Base-by-base conservation (phyloP, 2,329 filamentous ascomycete genomes). In the Phialocephala sp. region DNA sequence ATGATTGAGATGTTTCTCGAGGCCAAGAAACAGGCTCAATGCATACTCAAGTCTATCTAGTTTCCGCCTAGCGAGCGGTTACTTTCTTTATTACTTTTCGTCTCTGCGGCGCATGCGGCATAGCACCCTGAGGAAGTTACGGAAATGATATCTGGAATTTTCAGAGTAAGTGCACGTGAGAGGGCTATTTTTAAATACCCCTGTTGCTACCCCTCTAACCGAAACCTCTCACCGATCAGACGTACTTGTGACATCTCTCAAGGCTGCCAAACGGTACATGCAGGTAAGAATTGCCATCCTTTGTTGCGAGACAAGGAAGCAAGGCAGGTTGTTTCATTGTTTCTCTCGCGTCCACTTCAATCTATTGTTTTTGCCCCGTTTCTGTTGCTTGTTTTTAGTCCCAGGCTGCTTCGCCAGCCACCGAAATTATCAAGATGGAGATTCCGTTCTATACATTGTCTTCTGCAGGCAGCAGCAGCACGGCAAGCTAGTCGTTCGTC, bases 391-490 rank as follows among this genome's bases (percentile, higher is more conserved):
- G 35, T 32, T 20, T 36, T 36, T 9, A n/a, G n/a, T 27, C n/a
- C 41, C 14, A 55, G 22, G 32, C 52, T 60, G 36, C 57, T 35
- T 37, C 45, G 18, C 45, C 20, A 50, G n/a, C 45, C 45, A 8
- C 12, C 45, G 8, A 50, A 32, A 27, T 47, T 4, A 41, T 45
- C 27, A 59, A 35, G 32, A 67, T 64, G 62, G 56, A 62, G 14
- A 27, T 37, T 35, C 58, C 60, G 50, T 66, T 68, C 47, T 64
- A 68, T 22, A 64, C 66, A 14, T 18, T 66, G 36, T 66, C 66
- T 37, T 66, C 66, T 27, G 47, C 59, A 35, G 58, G 39, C 45
- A 63, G 58, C 22, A 68, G 57, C 20, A 55, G 35, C 47, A 54
- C 57, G 32, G 63, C 66, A 59, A 59, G 66, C 59, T 36, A 20